Base-by-base conservation (phyloP, 805 yeast genomes). In the Hanseniaspora guilliermondii region DNA sequence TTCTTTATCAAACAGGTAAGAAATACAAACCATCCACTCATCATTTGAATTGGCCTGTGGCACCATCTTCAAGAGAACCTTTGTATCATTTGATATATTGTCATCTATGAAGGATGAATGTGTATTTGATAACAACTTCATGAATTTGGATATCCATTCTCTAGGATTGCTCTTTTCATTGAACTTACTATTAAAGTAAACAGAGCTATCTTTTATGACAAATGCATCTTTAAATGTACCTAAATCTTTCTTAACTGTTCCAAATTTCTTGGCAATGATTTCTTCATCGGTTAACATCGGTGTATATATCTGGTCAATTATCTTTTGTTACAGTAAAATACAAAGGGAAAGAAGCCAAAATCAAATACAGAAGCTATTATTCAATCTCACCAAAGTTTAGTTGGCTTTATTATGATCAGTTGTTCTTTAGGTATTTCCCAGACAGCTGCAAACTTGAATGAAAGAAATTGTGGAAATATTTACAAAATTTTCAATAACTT, bases 101-200 rank as follows among this genome's bases (percentile, higher is more conserved):
- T 44, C 32, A 9, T 44, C 36, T 27, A 44, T 44, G 36, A 44
- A 44, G 5, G 35, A 19, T 17, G 47, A 44, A 8, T 44, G 24
- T 27, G 30, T 16, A 30, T 44, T 44, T 19, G 47, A 44, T 2
- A 44, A 3, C 5, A 44, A 7, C 36, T 25, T 27, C 47, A 44
- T 44, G 24, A 44, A 44, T n/a, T 44, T 44, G 16, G 35, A 27
- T 11, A 44, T 44, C 47, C 47, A 44, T 17, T 27, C 47, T 44
- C 47, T 25, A 7, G 47, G 47, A 6, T 44, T 44, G 7, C 47
- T 44, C 19, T 30, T 44, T 30, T 44, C 47, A 9, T 44, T 44
- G 47, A 44, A 44, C 32, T 44, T 44, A 8, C 17, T 27, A 14
- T 44, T 44, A 16, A 6, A 14, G 6, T 17, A 25, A 2, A 5